A percentile compares a stretch with the other conserved stretches of the same genome.
Evolutionary conservation across 2,329 filamentous ascomycete species (phyloP).

Genomic region (Dryadomyces quercus-mongolicae): DNA sequence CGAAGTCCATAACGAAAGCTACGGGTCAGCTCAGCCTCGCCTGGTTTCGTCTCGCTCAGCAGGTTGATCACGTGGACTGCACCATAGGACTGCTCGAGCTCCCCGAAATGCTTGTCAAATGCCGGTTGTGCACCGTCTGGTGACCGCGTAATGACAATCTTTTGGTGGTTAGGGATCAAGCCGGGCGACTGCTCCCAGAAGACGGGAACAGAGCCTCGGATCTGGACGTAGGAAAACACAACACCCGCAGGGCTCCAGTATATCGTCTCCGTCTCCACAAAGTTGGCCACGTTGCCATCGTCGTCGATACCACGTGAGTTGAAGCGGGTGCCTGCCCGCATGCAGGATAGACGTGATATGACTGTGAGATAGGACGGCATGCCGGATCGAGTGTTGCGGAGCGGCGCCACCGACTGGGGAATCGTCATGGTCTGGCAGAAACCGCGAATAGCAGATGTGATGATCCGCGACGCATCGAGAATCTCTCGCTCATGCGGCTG

Average conservation of each 20-base stretch:
- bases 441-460: constrained; percentile 88
- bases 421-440: constrained; percentile 83
- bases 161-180: constrained; percentile 82
- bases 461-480: constrained; percentile 74
- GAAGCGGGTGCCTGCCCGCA: constrained; percentile 85
- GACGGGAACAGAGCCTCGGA: constrained; percentile 83
- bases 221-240: constrained; percentile 87
- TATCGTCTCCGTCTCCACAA: constrained; percentile 93
- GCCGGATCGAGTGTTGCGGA: constrained; percentile 53
- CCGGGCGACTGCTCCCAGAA: constrained; percentile 96
- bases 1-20: constrained; percentile 69
- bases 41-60: constrained; percentile 77
- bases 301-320: constrained; percentile 97
- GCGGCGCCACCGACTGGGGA: constrained; percentile 61
- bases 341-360: constrained; percentile 83
- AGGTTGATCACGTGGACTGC: constrained; percentile 88
- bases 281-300: constrained; percentile 94
- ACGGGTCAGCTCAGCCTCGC: constrained; percentile 71
- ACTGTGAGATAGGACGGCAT: constrained; percentile 76
- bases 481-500: constrained; percentile 61
- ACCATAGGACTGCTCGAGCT: constrained; percentile 77
- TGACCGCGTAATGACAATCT: constrained; percentile 82
- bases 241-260: constrained; percentile 71
- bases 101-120: constrained; percentile 89
- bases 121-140: constrained; percentile 84